Evolutionary conservation across 2,329 filamentous ascomycete genomes (phyloP).

Genomic region (Septoria linicola): DNA sequence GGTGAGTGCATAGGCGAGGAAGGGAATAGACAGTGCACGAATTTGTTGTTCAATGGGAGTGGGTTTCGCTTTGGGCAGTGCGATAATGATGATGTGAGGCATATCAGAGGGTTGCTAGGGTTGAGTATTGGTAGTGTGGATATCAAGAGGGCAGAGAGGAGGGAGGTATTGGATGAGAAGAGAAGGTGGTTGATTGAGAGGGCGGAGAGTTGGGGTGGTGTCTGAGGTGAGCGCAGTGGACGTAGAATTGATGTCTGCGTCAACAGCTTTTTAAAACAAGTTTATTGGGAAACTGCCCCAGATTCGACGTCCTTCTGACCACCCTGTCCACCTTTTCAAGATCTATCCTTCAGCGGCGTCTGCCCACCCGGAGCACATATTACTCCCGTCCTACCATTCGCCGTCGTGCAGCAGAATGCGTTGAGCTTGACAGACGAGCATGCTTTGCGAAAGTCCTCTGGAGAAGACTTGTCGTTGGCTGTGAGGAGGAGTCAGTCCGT

Average conservation of each 20-base stretch:
- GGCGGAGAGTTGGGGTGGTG: neutral
- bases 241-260: too few species aligned
- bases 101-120: neutral
- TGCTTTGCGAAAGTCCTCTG: neutral
- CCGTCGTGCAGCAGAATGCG: neutral
- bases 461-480: neutral
- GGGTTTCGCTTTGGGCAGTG: neutral
- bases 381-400: neutral
- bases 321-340: neutral
- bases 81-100: neutral
- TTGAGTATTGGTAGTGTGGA: neutral
- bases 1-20: slow-evolving; percentile 22
- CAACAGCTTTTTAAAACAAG: too few species aligned
- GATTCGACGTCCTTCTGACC: neutral
- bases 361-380: neutral
- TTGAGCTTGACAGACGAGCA: neutral
- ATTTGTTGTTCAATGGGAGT: neutral
- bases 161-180: neutral
- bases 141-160: neutral
- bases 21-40: neutral
- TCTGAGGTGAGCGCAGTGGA: too few species aligned
- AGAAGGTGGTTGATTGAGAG: slow-evolving; percentile 3
- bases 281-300: too few species aligned
- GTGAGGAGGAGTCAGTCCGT: neutral
- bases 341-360: neutral